Percentiles rank a stretch among this genome's conserved stretches.
These are phyloP conservation scores for Penicillium sclerotiorum DNA, from an alignment of 2,329 filamentous ascomycete species.

Conservation along the genomic window DNA sequence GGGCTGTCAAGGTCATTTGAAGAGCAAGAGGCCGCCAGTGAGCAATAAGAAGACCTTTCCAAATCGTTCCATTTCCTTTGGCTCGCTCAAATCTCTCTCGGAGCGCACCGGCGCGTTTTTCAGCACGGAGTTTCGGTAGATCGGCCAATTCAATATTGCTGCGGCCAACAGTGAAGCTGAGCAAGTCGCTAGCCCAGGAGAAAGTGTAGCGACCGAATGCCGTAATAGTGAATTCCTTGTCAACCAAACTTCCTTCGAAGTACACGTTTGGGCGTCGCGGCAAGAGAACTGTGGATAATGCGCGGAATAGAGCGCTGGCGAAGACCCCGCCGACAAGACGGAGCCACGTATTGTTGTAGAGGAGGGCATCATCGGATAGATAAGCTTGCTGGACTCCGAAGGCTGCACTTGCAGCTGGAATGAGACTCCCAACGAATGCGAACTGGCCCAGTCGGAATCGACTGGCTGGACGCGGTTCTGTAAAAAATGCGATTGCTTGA, in stretches of 20 bases:
- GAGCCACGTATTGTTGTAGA: slow-evolving; percentile 34
- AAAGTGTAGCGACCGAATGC: slow-evolving; percentile 66
- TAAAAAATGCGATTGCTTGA: slow-evolving; percentile 38
- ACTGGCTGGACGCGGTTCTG: slow-evolving; percentile 36
- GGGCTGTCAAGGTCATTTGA: slow-evolving; percentile 62
- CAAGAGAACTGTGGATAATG: slow-evolving; percentile 53
- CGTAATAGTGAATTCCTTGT: slow-evolving; percentile 64
- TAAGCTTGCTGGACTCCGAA: slow-evolving; percentile 36
- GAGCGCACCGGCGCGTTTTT: slow-evolving; percentile 54
- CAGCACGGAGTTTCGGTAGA: slow-evolving; percentile 62
- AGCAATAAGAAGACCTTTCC: slow-evolving; percentile 61
- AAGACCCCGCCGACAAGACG: slow-evolving; percentile 55
- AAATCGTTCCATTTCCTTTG: slow-evolving; percentile 50
- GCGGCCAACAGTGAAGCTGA: slow-evolving; percentile 59
- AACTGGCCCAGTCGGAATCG: slow-evolving; percentile 35
- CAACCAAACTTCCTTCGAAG: slow-evolving; percentile 61
- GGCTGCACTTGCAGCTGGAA: slow-evolving; percentile 25
- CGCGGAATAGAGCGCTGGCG: slow-evolving; percentile 35
- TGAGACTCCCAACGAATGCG: slow-evolving; percentile 33
- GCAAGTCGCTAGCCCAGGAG: slow-evolving; percentile 62
- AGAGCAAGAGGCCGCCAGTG: slow-evolving; percentile 59
- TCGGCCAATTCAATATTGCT: slow-evolving; percentile 64
- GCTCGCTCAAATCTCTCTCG: slow-evolving; percentile 52
- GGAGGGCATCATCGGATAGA: slow-evolving; percentile 18
- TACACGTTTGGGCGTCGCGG: slow-evolving; percentile 71